A percentile compares a stretch with the other conserved stretches of the same genome.
Evolutionary conservation across 2,329 filamentous ascomycete genomes (phyloP).

Genomic region (Tolypocladium nubicola): DNA sequence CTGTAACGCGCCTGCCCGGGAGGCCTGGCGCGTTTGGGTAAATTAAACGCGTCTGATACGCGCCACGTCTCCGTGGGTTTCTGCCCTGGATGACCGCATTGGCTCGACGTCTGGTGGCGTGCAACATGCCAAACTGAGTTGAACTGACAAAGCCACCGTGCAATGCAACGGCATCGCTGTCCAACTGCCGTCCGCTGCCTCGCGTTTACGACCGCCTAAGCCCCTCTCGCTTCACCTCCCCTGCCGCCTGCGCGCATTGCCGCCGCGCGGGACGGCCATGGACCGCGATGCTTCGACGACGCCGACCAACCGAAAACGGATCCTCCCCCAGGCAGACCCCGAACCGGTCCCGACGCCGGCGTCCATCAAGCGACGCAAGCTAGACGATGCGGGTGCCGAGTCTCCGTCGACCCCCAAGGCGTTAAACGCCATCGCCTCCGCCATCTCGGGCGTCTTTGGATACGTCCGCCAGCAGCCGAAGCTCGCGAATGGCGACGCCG

Average conservation of each 20-base stretch:
- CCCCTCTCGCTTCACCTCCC: background rate
- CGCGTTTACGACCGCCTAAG: background rate
- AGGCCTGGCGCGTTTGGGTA: background rate
- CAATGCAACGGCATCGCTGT: background rate
- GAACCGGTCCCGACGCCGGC: constrained; percentile 14
- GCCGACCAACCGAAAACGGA: constrained; percentile 12
- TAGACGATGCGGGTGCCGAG: constrained; percentile 15
- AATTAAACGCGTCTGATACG: constrained; percentile 4
- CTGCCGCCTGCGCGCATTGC: background rate
- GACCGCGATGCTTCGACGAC: constrained; percentile 11
- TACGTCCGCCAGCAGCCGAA: constrained; percentile 9
- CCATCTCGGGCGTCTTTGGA: constrained; percentile 17
- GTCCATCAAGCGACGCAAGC: constrained; percentile 18
- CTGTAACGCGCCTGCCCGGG: background rate
- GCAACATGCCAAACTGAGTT: background rate
- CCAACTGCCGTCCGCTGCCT: background rate
- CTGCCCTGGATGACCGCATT: background rate
- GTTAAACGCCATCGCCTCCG: constrained; percentile 19
- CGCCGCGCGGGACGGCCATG: constrained; percentile 10
- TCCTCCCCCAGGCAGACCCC: constrained; percentile 7
- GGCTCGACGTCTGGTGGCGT: background rate
- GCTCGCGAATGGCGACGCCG: background rate
- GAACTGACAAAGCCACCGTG: background rate
- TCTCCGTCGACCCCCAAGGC: constrained; percentile 18
- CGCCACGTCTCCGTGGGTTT: background rate